Conservation (phyloP, 352 stramenopile genomes). For the Phytophthora capsici region DNA sequence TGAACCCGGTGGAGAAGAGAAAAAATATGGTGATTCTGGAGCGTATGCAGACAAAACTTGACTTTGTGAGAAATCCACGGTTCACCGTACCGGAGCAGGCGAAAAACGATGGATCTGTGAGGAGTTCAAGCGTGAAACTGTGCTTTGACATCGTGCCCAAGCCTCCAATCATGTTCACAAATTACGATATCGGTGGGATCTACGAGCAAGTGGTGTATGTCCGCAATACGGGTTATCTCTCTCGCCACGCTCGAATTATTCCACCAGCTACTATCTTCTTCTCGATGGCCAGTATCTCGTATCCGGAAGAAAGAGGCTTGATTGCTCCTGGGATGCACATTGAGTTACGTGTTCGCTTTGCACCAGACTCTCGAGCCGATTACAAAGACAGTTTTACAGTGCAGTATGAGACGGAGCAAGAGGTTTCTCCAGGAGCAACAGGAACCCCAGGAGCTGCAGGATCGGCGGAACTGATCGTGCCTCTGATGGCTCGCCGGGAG, state of each 20-base stretch:
- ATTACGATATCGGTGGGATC: slow-evolving; percentile 76
- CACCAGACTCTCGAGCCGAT: slow-evolving; percentile 74
- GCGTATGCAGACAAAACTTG: slow-evolving; percentile 82
- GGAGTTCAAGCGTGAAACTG: background rate
- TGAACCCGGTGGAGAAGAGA: slow-evolving; percentile 59
- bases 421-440: slow-evolving; percentile 2
- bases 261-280: slow-evolving; percentile 72
- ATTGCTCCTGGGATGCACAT: slow-evolving; percentile 79
- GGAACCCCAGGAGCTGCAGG: slow-evolving; percentile 26
- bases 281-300: slow-evolving; percentile 58
- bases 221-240: slow-evolving; percentile 64
- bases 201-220: slow-evolving; percentile 79
- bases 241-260: slow-evolving; percentile 65
- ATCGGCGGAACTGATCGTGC: slow-evolving; percentile 43
- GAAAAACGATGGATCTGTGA: background rate
- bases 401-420: slow-evolving; percentile 54
- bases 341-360: slow-evolving; percentile 63
- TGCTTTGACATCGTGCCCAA: slow-evolving; percentile 60
- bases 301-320: slow-evolving; percentile 60
- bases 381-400: slow-evolving; percentile 72
- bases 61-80: slow-evolving; percentile 74
- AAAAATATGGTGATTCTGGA: slow-evolving; percentile 74
- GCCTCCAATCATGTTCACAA: slow-evolving; percentile 63
- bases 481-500: slow-evolving; percentile 49
- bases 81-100: slow-evolving; percentile 32